A percentile compares a stretch with the other conserved stretches of the same genome.
Evolutionary conservation across 306 rosid genomes (phyloP).

Genomic region (Fragaria vesca): DNA sequence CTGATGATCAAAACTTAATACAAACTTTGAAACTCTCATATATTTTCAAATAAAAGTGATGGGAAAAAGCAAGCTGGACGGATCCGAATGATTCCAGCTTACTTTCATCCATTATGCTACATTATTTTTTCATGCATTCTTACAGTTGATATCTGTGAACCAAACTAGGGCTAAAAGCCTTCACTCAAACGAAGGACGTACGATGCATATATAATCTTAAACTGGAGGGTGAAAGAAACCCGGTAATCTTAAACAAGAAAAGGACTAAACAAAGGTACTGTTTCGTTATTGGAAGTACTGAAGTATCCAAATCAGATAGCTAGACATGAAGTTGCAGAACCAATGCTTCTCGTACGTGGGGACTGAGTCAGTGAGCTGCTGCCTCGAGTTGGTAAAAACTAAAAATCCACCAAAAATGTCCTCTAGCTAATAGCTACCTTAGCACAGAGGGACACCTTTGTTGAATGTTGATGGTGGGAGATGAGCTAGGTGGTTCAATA

Average conservation of each 20-base stretch:
- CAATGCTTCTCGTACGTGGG: slow-evolving; percentile 21
- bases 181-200: background rate
- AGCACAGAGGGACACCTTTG: slow-evolving; percentile 13
- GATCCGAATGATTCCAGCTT: background rate
- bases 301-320: slow-evolving; percentile 12
- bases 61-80: background rate
- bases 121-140: background rate
- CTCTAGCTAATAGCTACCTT: slow-evolving; percentile 8
- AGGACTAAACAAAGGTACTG: slow-evolving; percentile 2
- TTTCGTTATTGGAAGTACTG: slow-evolving; percentile 15
- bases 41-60: too few species aligned
- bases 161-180: background rate
- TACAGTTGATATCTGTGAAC: background rate
- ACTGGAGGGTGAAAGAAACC: background rate
- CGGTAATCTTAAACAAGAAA: slow-evolving; percentile 8
- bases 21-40: background rate
- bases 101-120: background rate
- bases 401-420: slow-evolving; percentile 28
- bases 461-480: slow-evolving; percentile 9
- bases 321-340: slow-evolving; percentile 20
- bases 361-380: slow-evolving; percentile 22
- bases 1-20: background rate
- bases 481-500: background rate
- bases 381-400: slow-evolving; percentile 34
- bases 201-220: background rate